Evolutionary conservation across 768 basidiomycete genomes (phyloP), one percentile per base, ranked within the genome.

Genomic region (Psilocybe azurescens): DNA sequence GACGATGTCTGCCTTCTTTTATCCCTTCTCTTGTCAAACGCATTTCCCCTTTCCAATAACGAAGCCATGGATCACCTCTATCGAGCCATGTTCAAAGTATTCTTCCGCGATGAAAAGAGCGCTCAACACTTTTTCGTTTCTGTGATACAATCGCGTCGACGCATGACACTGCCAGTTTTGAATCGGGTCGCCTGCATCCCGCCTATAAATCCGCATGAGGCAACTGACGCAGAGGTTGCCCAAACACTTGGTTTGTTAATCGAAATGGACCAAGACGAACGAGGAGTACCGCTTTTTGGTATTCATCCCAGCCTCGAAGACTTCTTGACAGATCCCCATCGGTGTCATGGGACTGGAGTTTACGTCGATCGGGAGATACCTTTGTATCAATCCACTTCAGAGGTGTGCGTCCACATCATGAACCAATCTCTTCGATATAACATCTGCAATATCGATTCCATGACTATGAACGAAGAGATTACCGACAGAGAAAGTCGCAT

Each of bases 41-140:
- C 20, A 18, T 14, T 39, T 9, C 53, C 53, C n/a, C 8, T 33
- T 36, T 54, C 53, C 2, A 54, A 54, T 9, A 33, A 54, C 30
- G 53, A 54, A 9, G 36, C 53, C 18, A 54, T 54, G 33, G 53
- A 54, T 38, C 18, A 54, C 14, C 53, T 54, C 32, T 54, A 54
- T 32, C 53, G 53, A 33, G 53, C 38, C 1, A 36, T 54, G 10
- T 39, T 46, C 14, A 46, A 46, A 13, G 20, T 47, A 5, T 16
- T 47, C 46, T 36, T 36, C 10, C 46, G 14, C 46, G 46, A 47
- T 47, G 8, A 47, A 47, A 16, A 47, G 20, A 16, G 14, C 46
- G 20, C 46, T 5, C 5, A 16, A 20, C 46, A 47, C 14, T 6
- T 47, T 6, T 47, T 47, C 14, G 46, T 16, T 16, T 16, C 20